Base-by-base conservation (phyloP, 2,329 filamentous ascomycete species). In the Fusarium continuum region DNA sequence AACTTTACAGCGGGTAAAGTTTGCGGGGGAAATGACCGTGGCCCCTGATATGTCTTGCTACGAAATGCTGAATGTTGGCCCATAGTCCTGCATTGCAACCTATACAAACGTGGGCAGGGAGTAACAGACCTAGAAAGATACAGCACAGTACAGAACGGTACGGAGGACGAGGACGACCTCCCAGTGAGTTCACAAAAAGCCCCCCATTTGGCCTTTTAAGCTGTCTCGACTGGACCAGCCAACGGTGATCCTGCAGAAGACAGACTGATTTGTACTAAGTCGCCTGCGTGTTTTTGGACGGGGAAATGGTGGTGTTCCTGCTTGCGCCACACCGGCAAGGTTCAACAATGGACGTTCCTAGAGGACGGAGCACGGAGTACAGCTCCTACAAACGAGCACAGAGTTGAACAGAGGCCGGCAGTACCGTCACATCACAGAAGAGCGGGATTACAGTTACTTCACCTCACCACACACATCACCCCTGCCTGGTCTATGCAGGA, bases 11-110 rank as follows among this genome's bases (percentile, higher is more conserved):
- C 36, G 47, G 39, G 44, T 60, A 48, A 44, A 23, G 55, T 48
- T n/a, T 69, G 68, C 65, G 68, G 68, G n/a, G 58, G 64, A 64
- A 65, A 55, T 55, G 52, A 35, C 32, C 36, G 35, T 41, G 48
- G 54, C 43, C 35, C 35, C 22, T 32, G 40, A 28, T 28, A 20
- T 44, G 53, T 62, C 61, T 46, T 44, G 40, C 29, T 38, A 34
- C 39, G 11, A 64, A 28, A 48, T 40, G 44, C 46, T 45, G 46
- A 39, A 58, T 41, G 40, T 35, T 50, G 45, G 45, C 13, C 58
- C 46, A 36, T 36, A 22, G 44, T 25, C 38, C 17, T 52, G 32
- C 44, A 43, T 31, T 64, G 41, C 43, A 61, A 57, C 55, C 48
- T 31, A 49, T 52, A 60, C 61, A 61, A 48, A 52, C 32, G 50